Evolutionary conservation across 768 basidiomycete species (phyloP).

Genomic region (Gloeophyllum trabeum): DNA sequence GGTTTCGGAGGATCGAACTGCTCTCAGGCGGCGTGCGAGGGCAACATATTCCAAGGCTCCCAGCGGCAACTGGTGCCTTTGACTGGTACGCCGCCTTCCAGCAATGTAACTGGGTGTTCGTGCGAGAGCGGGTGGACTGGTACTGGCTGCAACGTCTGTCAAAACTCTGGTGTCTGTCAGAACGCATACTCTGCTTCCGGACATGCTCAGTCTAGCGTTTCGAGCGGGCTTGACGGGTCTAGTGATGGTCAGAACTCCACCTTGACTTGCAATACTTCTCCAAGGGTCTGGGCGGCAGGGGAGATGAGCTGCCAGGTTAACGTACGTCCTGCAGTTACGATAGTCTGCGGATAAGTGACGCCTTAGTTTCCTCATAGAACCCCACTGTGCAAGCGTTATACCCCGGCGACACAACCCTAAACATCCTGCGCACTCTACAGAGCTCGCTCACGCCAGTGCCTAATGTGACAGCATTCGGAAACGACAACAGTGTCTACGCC

Average conservation of each 20-base stretch:
- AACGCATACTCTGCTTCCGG: constrained; percentile 36
- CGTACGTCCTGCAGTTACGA: no score
- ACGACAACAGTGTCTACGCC: constrained; percentile 40
- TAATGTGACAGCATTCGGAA: constrained; percentile 47
- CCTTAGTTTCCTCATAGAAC: constrained; percentile 63
- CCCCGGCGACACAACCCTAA: constrained; percentile 60
- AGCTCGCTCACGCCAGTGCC: constrained; percentile 59
- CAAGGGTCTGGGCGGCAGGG: constrained; percentile 66
- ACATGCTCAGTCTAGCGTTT: constrained; percentile 21
- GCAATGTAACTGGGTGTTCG: constrained; percentile 63
- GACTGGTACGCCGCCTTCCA: constrained; percentile 24
- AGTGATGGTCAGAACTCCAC: constrained; percentile 42
- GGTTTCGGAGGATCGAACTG: constrained; percentile 74
- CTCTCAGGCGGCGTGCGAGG: constrained; percentile 63
- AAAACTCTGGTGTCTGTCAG: constrained; percentile 55
- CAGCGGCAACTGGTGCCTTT: constrained; percentile 37
- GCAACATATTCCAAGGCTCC: constrained; percentile 68
- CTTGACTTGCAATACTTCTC: constrained; percentile 57
- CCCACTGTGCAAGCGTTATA: constrained; percentile 73
- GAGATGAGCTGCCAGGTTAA: constrained; percentile 80
- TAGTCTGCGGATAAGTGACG: no score
- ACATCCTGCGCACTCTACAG: constrained; percentile 69
- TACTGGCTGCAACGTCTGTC: constrained; percentile 72
- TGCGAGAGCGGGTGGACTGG: constrained; percentile 75
- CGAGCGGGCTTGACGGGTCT: constrained; percentile 13